A percentile compares a stretch with the other conserved stretches of the same genome.
phyloP scores from a whole-genome alignment of 495 filamentous ascomycete species.

The Lasiosphaeria ovina region DNA sequence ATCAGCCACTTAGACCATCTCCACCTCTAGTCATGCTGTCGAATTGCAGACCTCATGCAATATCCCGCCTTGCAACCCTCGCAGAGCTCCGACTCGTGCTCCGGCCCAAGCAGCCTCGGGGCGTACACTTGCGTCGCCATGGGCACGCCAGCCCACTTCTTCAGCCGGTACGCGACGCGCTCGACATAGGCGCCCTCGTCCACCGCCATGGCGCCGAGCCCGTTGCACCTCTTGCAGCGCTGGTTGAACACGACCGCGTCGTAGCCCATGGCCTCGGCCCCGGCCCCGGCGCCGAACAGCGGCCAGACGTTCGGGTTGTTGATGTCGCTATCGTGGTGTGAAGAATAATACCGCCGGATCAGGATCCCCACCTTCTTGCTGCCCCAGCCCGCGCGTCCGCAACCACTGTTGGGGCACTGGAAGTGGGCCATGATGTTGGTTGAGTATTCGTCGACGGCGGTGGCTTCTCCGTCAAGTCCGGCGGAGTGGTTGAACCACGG shows the following conservation, averaged over 20 bases:
- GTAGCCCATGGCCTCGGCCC: constrained; percentile 21
- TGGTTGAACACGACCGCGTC: constrained; percentile 32
- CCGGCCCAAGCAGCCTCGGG: background rate
- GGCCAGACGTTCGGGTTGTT: too few relatives aligned
- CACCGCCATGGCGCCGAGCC: constrained; percentile 23
- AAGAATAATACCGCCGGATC: constrained; percentile 20
- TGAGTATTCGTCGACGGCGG: constrained; percentile 10
- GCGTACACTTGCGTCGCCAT: constrained; percentile 9
- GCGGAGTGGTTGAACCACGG: constrained; percentile 18
- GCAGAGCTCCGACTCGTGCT: constrained; percentile 25
- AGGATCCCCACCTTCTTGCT: constrained; percentile 28
- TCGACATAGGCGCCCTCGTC: constrained; percentile 30
- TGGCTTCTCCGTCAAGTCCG: background rate
- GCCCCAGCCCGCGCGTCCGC: constrained; percentile 25
- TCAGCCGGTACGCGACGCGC: constrained; percentile 29
- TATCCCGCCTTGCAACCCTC: constrained; percentile 28
- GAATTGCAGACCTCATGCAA: constrained; percentile 4
- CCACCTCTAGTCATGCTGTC: too few relatives aligned
- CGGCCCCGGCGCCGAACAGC: too few relatives aligned
- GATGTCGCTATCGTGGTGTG: too few relatives aligned
- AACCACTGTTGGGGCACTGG: constrained; percentile 21
- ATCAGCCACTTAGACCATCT: too few relatives aligned
- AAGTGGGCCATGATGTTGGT: constrained; percentile 32
- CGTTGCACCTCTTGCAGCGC: constrained; percentile 25
- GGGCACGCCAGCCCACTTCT: constrained; percentile 28